Evolutionary conservation across 2,329 filamentous ascomycete species (phyloP).

Genomic region (Botrytis deweyae): DNA sequence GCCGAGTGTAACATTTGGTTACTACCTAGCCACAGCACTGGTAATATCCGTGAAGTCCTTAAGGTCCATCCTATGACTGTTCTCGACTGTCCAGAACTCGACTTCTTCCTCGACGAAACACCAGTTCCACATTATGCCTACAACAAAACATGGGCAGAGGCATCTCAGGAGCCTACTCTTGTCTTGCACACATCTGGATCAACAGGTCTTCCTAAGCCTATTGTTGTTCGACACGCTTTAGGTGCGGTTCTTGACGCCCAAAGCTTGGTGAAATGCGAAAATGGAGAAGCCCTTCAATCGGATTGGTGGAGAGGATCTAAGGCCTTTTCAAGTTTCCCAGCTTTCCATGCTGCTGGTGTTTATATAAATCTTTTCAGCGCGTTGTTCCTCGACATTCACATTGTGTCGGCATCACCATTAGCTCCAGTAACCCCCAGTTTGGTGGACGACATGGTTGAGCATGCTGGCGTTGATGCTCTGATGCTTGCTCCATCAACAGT

Average conservation of each 20-base stretch:
- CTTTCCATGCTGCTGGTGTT: constrained; percentile 15
- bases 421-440: constrained; percentile 14
- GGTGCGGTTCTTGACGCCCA: background rate
- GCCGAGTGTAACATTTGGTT: constrained; percentile 17
- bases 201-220: constrained; percentile 26
- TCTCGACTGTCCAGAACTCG: constrained; percentile 16
- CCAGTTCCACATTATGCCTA: constrained; percentile 22
- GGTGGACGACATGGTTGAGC: constrained; percentile 15
- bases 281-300: background rate
- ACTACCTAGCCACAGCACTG: background rate
- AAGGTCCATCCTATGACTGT: constrained; percentile 6
- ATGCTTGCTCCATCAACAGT: constrained; percentile 20
- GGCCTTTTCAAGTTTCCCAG: constrained; percentile 6
- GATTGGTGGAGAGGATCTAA: background rate
- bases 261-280: background rate
- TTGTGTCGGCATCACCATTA: constrained; percentile 16
- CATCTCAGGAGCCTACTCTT: constrained; percentile 14
- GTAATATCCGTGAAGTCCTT: constrained; percentile 10
- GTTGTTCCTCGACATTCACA: background rate
- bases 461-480: constrained; percentile 5
- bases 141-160: constrained; percentile 33
- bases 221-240: constrained; percentile 19
- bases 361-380: background rate
- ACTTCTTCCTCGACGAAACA: constrained; percentile 15
- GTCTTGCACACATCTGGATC: constrained; percentile 28